A percentile compares a stretch with the other conserved stretches of the same genome.
phyloP scores from a whole-genome alignment of 202 grass and related monocot genomes.

The Schoenoplectus tabernaemontani region DNA sequence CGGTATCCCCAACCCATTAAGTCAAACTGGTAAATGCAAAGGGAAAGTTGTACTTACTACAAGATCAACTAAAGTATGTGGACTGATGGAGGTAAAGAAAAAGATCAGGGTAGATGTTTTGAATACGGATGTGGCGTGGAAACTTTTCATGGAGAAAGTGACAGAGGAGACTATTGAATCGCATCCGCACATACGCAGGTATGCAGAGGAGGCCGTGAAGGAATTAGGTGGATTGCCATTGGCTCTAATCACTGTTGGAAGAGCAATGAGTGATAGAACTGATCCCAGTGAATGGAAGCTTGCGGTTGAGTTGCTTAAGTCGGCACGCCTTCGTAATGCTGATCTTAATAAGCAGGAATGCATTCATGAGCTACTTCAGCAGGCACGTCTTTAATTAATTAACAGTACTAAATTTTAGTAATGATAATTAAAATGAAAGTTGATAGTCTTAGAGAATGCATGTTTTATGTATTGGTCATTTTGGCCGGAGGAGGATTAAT shows the following conservation, averaged over 20 bases:
- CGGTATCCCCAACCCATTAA: constrained; percentile 27
- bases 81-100: constrained; percentile 39
- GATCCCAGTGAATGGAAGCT: background rate
- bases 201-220: constrained; percentile 27
- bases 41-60: constrained; percentile 44
- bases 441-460: background rate
- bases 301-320: background rate
- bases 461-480: background rate
- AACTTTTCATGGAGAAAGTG: constrained; percentile 37
- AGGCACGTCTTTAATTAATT: background rate
- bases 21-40: background rate
- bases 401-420: background rate
- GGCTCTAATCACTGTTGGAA: constrained; percentile 36
- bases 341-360: background rate
- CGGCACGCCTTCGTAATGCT: background rate
- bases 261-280: constrained; percentile 25
- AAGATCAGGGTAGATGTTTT: constrained; percentile 37
- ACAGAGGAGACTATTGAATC: constrained; percentile 21
- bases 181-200: constrained; percentile 12
- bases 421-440: background rate
- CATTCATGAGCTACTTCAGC: background rate
- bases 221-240: constrained; percentile 47
- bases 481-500: background rate
- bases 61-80: constrained; percentile 31
- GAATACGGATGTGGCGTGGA: constrained; percentile 33